Evolutionary conservation across 2,329 filamentous ascomycete species (phyloP).

Genomic region (Trichophyton rubrum): DNA sequence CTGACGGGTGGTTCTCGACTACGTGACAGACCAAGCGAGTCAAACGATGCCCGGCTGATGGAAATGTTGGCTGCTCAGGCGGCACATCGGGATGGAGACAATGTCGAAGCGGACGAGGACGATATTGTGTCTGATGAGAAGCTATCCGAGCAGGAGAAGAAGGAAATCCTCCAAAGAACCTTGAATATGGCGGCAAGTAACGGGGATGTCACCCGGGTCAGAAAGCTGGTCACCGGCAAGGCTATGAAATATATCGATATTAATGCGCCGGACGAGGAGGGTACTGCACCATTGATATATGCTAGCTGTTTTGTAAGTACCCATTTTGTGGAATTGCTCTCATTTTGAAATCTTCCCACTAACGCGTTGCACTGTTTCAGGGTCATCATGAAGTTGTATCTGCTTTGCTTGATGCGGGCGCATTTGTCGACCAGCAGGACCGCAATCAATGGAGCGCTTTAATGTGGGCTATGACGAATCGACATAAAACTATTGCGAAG

Average conservation of each 20-base stretch:
- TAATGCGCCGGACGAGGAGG: constrained; percentile 81
- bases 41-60: constrained; percentile 67
- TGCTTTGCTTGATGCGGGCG: constrained; percentile 71
- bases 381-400: constrained; percentile 83
- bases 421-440: constrained; percentile 83
- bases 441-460: constrained; percentile 93
- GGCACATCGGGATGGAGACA: constrained; percentile 58
- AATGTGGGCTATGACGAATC: constrained; percentile 99
- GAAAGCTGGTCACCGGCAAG: constrained; percentile 59
- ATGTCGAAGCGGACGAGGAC: constrained; percentile 63
- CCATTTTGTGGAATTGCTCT: background rate
- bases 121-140: constrained; percentile 63
- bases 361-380: constrained; percentile 29
- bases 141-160: constrained; percentile 65
- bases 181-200: constrained; percentile 95
- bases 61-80: constrained; percentile 94
- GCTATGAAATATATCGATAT: constrained; percentile 68
- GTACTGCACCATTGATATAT: constrained; percentile 92
- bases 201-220: constrained; percentile 72
- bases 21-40: constrained; percentile 19
- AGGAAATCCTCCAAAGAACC: constrained; percentile 66
- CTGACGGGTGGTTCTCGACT: constrained; percentile 1
- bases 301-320: constrained; percentile 83
- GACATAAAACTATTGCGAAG: constrained; percentile 93
- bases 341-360: constrained; percentile 1